Evolutionary conservation across 2,329 filamentous ascomycete species (phyloP), one percentile per base, ranked within the genome.

Genomic region (Colletotrichum sojae): DNA sequence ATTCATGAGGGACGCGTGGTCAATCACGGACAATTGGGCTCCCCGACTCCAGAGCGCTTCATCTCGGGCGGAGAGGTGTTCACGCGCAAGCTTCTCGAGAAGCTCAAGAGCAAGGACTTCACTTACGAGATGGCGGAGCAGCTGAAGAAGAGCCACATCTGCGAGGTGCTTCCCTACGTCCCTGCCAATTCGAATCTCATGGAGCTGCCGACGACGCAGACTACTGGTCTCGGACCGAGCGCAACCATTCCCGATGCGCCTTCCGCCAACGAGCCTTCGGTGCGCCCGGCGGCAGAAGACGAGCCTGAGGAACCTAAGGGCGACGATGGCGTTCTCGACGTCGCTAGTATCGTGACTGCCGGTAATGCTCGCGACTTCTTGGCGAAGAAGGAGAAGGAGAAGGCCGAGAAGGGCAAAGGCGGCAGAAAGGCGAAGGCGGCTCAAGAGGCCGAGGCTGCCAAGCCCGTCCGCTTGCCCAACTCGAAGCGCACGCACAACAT

Each of bases 51-150:
- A 5, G 76, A 77, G 25, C 73, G 78, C 22, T 76, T 79, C 52
- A 83, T 90, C 15, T 96, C 94, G 70, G 96, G 96, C 72, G 96
- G 96, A 58, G 92, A 98, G 75, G 90, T 92, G 2, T 94, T 98
- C 84, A 98, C 95, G 0, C 86, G 88, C 74, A 87, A 89, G 69
- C 85, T 98, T 48, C 79, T 90, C 52, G 86, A 91, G 73, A 84
- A 96, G 67, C 83, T 98, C 49, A 79, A 84, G 71, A 78, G 79
- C 52, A 87, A 90, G 76, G 83, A 83, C 4, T 91, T 92, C 72
- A 88, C 84, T 20, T 82, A 85, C 70, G 88, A 92, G 49, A 92
- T 92, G 89, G 89, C 89, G 1, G 90, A 92, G 80, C 89, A 92
- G 78, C 79, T 92, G 69, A 92, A 92, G 82, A 89, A 84, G 80